Evolutionary conservation across 495 filamentous ascomycete genomes (phyloP), one percentile per base, ranked within the genome.

Genomic region (Baudoinia panamericana): DNA sequence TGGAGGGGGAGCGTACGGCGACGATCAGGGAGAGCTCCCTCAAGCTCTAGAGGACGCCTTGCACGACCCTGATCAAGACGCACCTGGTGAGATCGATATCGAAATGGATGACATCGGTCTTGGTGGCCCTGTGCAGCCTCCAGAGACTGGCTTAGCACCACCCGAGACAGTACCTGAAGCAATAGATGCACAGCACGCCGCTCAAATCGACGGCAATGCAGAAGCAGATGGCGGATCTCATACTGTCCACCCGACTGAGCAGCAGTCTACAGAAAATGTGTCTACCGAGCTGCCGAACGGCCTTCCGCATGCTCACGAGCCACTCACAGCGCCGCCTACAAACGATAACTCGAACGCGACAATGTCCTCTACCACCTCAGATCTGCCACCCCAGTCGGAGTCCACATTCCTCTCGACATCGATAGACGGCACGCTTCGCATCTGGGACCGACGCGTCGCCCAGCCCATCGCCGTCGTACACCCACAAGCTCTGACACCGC

Each of bases 361-460:
- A 5, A 25, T 30, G 13, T 33, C 39, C 23, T 36, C 20, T 16
- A 45, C 19, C 26, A 52, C 9, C 40, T 38, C 26, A 30, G 43
- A 56, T 17, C 48, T 55, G 24, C 39, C 38, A 5, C 41, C 44
- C 1, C 53, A 56, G 26, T 75, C 65, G 0, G 73, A 84, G 32
- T 76, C 71, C 20, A 87, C 78, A 10, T 96, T 97, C 57, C 66
- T 96, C 24, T 79, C 83, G 33, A 80, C 88, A 13, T 80, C 81
- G 1, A 82, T 92, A 5, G 82, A 96, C 60, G 90, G 90, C 30
- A 80, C 78, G 2, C 75, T 96, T 40, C 76, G 82, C 18, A 66
- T 97, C 42, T 97, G 90, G 88, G 90, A 97, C 56, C 73, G 86
- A 28, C 74, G 90, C 13, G 70, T 79, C 47, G 72, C 70, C 10